phyloP scores from a whole-genome alignment of 805 yeast species.

The Yamadazyma philogaea region DNA sequence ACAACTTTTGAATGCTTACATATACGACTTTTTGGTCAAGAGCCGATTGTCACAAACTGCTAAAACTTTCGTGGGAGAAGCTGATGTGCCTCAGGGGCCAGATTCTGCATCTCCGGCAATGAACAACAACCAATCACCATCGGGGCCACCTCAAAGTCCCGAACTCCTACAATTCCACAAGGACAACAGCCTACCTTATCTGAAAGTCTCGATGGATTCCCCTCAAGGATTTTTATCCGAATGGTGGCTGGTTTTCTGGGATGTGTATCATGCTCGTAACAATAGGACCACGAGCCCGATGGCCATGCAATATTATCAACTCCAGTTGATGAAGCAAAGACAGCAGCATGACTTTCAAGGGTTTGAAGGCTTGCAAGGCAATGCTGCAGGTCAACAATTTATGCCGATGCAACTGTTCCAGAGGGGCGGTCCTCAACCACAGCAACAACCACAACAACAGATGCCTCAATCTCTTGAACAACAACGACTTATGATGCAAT shows the following conservation, averaged over 20 bases:
- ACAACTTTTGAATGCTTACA: conserved; percentile 73
- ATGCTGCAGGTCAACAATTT: neutral
- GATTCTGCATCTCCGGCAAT: conserved; percentile 7
- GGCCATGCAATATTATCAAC: conserved; percentile 71
- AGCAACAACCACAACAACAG: conserved; percentile 5
- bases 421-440: conserved; percentile 4
- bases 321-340: conserved; percentile 55
- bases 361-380: neutral
- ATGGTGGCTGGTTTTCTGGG: conserved; percentile 98
- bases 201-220: conserved; percentile 65
- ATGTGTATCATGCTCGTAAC: conserved; percentile 78
- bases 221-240: conserved; percentile 86
- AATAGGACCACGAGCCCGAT: conserved; percentile 49
- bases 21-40: conserved; percentile 80
- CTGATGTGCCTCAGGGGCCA: conserved; percentile 50
- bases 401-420: conserved; percentile 1
- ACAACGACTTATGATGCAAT: conserved; percentile 17
- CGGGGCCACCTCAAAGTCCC: conserved; percentile 11
- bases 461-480: conserved; percentile 12
- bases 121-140: conserved; percentile 24
- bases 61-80: conserved; percentile 68
- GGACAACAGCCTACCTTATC: conserved; percentile 46
- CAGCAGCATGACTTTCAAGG: conserved; percentile 42
- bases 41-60: conserved; percentile 73
- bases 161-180: conserved; percentile 26